Evolutionary conservation across 2,329 filamentous ascomycete genomes (phyloP), one percentile per base, ranked within the genome.

Genomic region (Cryphonectria carpinicola): DNA sequence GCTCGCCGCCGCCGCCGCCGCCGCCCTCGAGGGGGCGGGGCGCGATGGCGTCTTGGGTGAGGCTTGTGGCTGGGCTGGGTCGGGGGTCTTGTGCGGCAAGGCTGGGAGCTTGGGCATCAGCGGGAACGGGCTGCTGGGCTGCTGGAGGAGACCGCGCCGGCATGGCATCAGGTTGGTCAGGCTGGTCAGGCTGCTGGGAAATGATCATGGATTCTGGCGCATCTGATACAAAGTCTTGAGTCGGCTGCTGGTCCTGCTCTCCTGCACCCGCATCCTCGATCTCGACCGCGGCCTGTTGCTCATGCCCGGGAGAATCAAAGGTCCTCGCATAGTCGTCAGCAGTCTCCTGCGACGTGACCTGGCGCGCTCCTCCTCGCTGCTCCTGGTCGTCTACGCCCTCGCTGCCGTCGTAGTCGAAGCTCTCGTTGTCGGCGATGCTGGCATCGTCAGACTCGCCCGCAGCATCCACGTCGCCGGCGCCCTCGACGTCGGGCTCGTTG

Each of bases 321-420:
- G 81, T 84, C 77, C 83, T 85, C 75, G 83, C 82, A 79, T 86
- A 85, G 74, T 86, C 84, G 81, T 86, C 84, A 77, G 41, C 41
- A n/a, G 80, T 82, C 78, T 78, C 67, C 49, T 61, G 70, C 62
- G 54, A 28, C 17, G 68, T 79, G 74, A 75, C 71, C 54, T 75
- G 78, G 52, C 74, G 72, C 28, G 76, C 76, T 61, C 72, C 70
- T 66, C 77, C 70, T 67, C 77, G 77, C 69, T 76, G 75, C 71
- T 75, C 73, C 65, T 76, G 78, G 61, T 74, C 76, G 70, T 77
- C 77, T 58, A 75, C 77, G 61, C 75, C 73, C 60, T 79, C 78
- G 70, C 81, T 79, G 65, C 84, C 81, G 76, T 78, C 81, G 77
- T 87, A 86, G 39, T 84, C 82, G 75, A 85, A 79, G 77, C 83